Evolutionary conservation across 108 stramenopile genomes (phyloP).

Genomic region (Halocafeteria seosinensis): DNA sequence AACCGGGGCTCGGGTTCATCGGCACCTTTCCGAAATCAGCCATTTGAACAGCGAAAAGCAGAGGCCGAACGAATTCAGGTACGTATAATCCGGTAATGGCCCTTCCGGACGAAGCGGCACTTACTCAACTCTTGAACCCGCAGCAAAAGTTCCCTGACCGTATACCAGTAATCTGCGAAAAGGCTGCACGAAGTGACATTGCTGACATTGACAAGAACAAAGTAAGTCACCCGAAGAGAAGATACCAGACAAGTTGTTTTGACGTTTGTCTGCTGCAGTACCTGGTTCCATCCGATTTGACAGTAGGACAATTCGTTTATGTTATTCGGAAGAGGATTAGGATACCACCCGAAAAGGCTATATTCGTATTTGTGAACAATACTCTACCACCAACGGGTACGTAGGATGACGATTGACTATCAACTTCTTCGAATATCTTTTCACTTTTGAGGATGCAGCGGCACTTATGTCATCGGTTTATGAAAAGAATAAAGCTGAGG

Average conservation of each 20-base stretch:
- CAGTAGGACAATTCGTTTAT: constrained; percentile 81
- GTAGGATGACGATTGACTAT: constrained; percentile 34
- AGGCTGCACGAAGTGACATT: constrained; percentile 64
- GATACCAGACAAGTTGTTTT: neutral
- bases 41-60: constrained; percentile 16
- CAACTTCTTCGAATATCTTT: neutral
- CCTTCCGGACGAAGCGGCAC: no score
- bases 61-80: constrained; percentile 6
- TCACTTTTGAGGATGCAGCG: no score
- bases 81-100: no score
- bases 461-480: constrained; percentile 89
- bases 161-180: constrained; percentile 94
- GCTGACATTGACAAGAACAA: constrained; percentile 98
- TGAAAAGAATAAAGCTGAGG: constrained; percentile 71
- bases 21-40: no score
- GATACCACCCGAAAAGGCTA: constrained; percentile 39
- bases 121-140: no score
- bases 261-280: neutral
- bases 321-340: constrained; percentile 96
- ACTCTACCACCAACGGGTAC: constrained; percentile 56
- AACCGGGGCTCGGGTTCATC: no score
- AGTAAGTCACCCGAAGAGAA: no score
- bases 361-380: constrained; percentile 40
- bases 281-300: neutral
- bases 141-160: constrained; percentile 94